phyloP scores from a whole-genome alignment of 257 asterid species.

The Fraxinus excelsior region DNA sequence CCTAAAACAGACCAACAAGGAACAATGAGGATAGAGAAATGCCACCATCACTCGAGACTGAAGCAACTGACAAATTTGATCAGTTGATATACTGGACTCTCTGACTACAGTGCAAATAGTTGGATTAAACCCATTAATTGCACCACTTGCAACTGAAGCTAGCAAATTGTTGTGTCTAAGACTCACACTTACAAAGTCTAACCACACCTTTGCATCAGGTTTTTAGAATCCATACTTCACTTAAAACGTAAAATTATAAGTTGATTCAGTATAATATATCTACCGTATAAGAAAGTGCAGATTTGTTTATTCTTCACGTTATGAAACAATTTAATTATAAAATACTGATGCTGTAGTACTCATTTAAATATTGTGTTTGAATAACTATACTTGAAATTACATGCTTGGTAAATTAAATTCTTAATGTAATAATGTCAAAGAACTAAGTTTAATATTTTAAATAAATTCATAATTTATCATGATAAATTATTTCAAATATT shows the following conservation, averaged over 20 bases:
- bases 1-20: not conserved
- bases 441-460: not conserved
- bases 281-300: not conserved
- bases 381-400: not conserved
- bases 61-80: constrained; percentile 1
- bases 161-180: not conserved
- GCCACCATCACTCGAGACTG: not conserved
- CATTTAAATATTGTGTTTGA: not conserved
- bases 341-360: not conserved
- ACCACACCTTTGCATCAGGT: not conserved
- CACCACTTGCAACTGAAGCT: not conserved
- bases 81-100: not conserved
- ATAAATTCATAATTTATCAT: not conserved
- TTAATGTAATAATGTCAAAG: not conserved
- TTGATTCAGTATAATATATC: not conserved
- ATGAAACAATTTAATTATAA: not conserved
- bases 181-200: not conserved
- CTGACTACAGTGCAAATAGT: not conserved
- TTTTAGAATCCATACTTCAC: not conserved
- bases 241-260: not conserved
- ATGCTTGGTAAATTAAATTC: not conserved
- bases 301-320: too few species aligned
- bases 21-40: constrained; percentile 1
- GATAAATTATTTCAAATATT: not conserved
- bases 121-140: not conserved